These are phyloP conservation scores for Pythium brassicae DNA, from an alignment of 352 stramenopile genomes.

Conservation along the genomic window DNA sequence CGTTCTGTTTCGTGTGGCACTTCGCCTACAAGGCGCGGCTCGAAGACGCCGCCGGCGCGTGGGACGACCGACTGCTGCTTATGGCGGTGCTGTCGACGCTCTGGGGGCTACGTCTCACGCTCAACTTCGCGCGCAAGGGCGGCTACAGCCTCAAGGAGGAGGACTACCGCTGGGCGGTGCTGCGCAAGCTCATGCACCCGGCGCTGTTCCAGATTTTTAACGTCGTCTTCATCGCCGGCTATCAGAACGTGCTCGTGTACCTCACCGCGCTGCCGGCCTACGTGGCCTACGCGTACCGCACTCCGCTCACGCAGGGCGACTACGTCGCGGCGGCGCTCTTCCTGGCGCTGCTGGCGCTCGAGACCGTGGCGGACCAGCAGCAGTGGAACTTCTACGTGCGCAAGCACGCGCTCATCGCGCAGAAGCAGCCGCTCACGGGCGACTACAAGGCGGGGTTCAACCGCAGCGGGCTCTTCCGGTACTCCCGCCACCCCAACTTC, in stretches of 20 bases:
- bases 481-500: constrained; percentile 94
- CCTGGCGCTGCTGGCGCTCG: constrained; percentile 62
- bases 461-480: constrained; percentile 85
- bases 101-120: constrained; percentile 86
- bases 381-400: constrained; percentile 89
- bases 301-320: constrained; percentile 66
- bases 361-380: constrained; percentile 90
- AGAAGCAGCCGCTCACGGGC: constrained; percentile 52
- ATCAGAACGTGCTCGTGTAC: constrained; percentile 87
- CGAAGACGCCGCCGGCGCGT: constrained; percentile 41
- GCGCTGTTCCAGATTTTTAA: constrained; percentile 90
- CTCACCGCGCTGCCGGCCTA: constrained; percentile 77
- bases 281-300: constrained; percentile 44
- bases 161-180: constrained; percentile 90
- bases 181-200: constrained; percentile 78
- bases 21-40: constrained; percentile 56
- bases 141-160: constrained; percentile 88
- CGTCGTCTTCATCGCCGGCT: constrained; percentile 87
- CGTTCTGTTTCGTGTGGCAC: constrained; percentile 84
- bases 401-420: constrained; percentile 68
- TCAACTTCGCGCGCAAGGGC: constrained; percentile 91
- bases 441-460: constrained; percentile 79
- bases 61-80: constrained; percentile 57
- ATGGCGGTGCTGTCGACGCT: constrained; percentile 81
- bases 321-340: constrained; percentile 58